Conservation (phyloP, 441 rosid genomes). For the Gossypium aridum region DNA sequence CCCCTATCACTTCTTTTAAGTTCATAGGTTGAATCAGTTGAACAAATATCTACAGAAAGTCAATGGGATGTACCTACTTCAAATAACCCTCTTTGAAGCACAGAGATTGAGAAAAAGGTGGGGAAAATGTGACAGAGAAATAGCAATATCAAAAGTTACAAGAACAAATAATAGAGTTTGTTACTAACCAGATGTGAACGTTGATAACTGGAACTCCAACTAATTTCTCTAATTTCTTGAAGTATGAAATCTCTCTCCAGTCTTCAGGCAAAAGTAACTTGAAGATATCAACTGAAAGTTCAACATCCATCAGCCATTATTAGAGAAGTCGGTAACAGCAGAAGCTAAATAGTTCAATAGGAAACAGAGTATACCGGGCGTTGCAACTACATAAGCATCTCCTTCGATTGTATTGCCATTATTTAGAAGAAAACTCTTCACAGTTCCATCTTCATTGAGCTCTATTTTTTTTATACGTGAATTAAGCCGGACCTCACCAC, state of each 20-base stretch:
- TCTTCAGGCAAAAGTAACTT: conserved; percentile 84
- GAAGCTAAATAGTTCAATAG: neutral
- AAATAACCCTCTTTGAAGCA: neutral
- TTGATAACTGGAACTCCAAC: conserved; percentile 96
- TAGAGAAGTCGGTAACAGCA: conserved; percentile 9
- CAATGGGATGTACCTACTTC: neutral
- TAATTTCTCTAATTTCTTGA: conserved; percentile 79
- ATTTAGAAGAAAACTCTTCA: conserved; percentile 61
- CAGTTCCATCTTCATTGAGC: conserved; percentile 69
- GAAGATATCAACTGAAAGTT: conserved; percentile 63
- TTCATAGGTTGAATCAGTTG: neutral
- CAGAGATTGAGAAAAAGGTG: neutral
- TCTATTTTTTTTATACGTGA: conserved; percentile 82
- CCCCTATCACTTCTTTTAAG: neutral
- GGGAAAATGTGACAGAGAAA: neutral
- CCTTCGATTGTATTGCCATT: conserved; percentile 65
- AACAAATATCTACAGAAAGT: neutral
- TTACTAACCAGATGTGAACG: conserved; percentile 86
- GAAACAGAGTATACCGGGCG: conserved; percentile 56
- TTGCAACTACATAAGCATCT: conserved; percentile 80
- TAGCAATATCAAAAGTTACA: neutral
- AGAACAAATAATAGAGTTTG: conserved; percentile 7
- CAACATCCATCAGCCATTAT: conserved; percentile 11
- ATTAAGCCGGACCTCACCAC: conserved; percentile 79
- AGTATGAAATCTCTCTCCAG: conserved; percentile 80